phyloP scores from a whole-genome alignment of 176 grass and related monocot genomes.

The Ensete ventricosum region DNA sequence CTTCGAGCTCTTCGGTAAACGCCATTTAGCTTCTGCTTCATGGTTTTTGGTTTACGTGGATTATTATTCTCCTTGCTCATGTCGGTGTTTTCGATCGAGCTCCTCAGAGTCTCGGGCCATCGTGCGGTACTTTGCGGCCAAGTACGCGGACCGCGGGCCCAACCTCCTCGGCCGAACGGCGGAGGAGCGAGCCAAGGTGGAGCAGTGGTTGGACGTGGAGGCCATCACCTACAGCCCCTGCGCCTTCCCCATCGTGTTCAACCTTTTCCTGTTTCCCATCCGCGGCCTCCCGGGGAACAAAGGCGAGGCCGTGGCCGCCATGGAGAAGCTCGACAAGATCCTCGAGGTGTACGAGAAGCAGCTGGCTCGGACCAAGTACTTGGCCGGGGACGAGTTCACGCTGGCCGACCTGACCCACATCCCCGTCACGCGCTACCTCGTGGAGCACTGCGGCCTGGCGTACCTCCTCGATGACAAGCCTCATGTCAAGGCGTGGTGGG shows the following conservation, averaged over 20 bases:
- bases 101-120: constrained; percentile 20
- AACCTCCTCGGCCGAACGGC: constrained; percentile 12
- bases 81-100: too few relatives aligned
- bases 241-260: constrained; percentile 5
- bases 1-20: constrained; percentile 18
- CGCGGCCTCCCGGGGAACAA: constrained; percentile 1
- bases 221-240: constrained; percentile 17
- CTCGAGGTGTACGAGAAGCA: constrained; percentile 20
- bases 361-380: constrained; percentile 16
- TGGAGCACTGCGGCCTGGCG: constrained; percentile 9
- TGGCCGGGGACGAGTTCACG: constrained; percentile 20
- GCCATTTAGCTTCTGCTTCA: neutral
- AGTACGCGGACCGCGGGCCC: neutral
- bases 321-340: constrained; percentile 5
- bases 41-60: too few relatives aligned
- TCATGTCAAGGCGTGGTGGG: constrained; percentile 24
- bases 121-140: constrained; percentile 18
- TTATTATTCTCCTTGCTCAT: too few relatives aligned
- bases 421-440: neutral
- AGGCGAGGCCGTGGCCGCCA: constrained; percentile 1
- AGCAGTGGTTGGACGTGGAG: constrained; percentile 25
- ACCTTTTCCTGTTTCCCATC: constrained; percentile 5
- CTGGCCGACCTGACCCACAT: constrained; percentile 27
- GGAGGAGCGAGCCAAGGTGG: constrained; percentile 20
- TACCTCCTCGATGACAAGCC: neutral